phyloP scores from a whole-genome alignment of 495 filamentous ascomycete species.

The Gamarada debralockiae region DNA sequence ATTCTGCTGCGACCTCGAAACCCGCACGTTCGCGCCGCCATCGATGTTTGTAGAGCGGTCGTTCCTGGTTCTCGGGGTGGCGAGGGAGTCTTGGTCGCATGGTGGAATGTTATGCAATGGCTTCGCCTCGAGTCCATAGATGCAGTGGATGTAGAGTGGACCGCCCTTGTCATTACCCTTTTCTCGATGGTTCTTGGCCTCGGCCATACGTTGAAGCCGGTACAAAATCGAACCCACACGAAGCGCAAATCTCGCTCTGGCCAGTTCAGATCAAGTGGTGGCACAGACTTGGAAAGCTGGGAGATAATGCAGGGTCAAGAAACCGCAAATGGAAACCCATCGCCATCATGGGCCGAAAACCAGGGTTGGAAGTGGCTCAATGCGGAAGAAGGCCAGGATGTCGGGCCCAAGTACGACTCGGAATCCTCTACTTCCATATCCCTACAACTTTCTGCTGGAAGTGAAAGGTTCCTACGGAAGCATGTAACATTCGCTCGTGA shows the following conservation, averaged over 20 bases:
- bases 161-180: conserved; percentile 66
- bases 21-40: conserved; percentile 50
- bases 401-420: conserved; percentile 2
- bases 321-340: conserved; percentile 27
- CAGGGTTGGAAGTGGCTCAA: conserved; percentile 73
- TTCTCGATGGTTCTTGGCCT: conserved; percentile 53
- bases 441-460: neutral
- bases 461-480: conserved; percentile 33
- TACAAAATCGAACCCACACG: conserved; percentile 25
- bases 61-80: conserved; percentile 54
- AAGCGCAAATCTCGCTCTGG: conserved; percentile 32
- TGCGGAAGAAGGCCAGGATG: conserved; percentile 41
- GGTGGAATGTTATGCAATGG: conserved; percentile 76
- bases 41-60: conserved; percentile 59
- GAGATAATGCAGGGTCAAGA: conserved; percentile 56
- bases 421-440: conserved; percentile 18
- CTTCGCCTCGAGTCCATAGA: conserved; percentile 45
- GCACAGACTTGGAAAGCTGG: conserved; percentile 55
- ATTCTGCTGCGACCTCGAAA: conserved; percentile 64
- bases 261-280: conserved; percentile 57
- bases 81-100: conserved; percentile 63
- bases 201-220: neutral
- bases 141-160: conserved; percentile 70
- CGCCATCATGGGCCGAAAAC: conserved; percentile 56
- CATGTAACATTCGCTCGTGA: conserved; percentile 22